These are phyloP conservation scores for Candida silvicultrix DNA, from an alignment of 805 yeast genomes.

Conservation along the genomic window DNA sequence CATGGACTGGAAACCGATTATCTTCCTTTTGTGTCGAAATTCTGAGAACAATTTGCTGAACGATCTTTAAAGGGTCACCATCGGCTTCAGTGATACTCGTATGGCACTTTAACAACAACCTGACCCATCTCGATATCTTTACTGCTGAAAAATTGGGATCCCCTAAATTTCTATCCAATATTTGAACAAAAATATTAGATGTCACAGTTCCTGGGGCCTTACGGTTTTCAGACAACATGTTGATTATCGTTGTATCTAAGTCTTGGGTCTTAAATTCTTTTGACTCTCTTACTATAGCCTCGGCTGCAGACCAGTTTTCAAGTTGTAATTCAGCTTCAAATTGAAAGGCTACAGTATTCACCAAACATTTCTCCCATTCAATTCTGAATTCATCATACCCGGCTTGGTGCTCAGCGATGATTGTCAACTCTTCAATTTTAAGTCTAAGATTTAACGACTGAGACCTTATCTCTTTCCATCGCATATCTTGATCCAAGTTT, in stretches of 20 bases:
- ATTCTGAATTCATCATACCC: slow-evolving; percentile 8
- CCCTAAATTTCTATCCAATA: slow-evolving; percentile 21
- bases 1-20: slow-evolving; percentile 16
- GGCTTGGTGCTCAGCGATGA: slow-evolving; percentile 4
- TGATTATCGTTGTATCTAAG: slow-evolving; percentile 20
- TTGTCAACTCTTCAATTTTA: slow-evolving; percentile 10
- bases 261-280: slow-evolving; percentile 7
- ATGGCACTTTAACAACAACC: slow-evolving; percentile 17
- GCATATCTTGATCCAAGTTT: slow-evolving; percentile 1
- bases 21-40: slow-evolving; percentile 2
- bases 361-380: slow-evolving; percentile 16
- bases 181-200: slow-evolving; percentile 10
- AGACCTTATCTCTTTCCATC: slow-evolving; percentile 7
- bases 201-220: slow-evolving; percentile 15
- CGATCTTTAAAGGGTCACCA: slow-evolving; percentile 6
- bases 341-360: slow-evolving; percentile 17
- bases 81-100: slow-evolving; percentile 3
- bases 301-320: slow-evolving; percentile 16
- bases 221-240: slow-evolving; percentile 8
- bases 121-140: slow-evolving; percentile 24
- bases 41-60: slow-evolving; percentile 5
- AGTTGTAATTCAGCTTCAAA: slow-evolving; percentile 21
- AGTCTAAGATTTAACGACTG: slow-evolving; percentile 8
- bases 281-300: slow-evolving; percentile 16
- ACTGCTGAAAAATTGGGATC: slow-evolving; percentile 7